Conservation (phyloP, 208 protist genomes). For the Tritrichomonas musculus region DNA sequence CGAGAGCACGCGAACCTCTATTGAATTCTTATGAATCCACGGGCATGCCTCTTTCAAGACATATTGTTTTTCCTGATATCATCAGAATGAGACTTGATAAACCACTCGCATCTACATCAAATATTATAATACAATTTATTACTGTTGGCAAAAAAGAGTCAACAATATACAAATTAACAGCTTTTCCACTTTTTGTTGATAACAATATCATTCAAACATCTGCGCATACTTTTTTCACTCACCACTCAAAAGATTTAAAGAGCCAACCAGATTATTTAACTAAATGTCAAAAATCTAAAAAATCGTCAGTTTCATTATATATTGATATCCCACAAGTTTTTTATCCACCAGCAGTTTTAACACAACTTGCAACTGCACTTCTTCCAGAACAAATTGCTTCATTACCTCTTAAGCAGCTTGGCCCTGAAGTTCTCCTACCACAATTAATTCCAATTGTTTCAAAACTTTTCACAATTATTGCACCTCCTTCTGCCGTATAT, state of each 20-base stretch:
- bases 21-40: neutral
- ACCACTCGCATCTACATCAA: neutral
- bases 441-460: neutral
- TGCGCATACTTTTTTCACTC: neutral
- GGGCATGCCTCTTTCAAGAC: neutral
- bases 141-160: neutral
- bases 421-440: neutral
- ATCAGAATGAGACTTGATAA: neutral
- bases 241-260: neutral
- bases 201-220: too few species aligned
- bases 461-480: neutral
- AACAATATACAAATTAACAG: neutral
- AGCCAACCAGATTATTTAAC: neutral
- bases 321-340: neutral
- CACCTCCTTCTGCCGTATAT: neutral
- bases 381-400: neutral
- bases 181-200: neutral
- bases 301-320: neutral
- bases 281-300: neutral
- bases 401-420: neutral
- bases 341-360: neutral
- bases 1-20: too few species aligned
- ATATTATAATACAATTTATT: neutral
- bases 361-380: neutral
- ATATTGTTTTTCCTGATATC: neutral